Evolutionary conservation across 148 eudicot species (phyloP), one percentile per base, ranked within the genome.

Genomic region (Nepenthes gracilis): DNA sequence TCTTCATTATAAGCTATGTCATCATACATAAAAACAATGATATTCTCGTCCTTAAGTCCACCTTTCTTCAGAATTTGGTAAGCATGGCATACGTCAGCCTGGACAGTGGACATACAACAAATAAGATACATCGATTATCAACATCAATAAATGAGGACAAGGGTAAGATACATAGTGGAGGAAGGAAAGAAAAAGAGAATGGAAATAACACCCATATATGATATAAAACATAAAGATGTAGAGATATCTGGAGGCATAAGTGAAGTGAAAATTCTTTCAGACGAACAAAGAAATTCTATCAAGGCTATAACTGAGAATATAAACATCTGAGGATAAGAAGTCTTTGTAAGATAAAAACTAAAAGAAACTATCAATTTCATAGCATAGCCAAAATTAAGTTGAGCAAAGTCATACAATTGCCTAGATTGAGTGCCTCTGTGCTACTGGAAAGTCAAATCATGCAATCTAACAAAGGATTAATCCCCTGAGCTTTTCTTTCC

Each of bases 71-170:
- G 57, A 48, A 83, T 56, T 72, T 83, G 87, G 59, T 83, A 83
- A 2, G 87, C 87, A 68, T 83, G 87, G 36, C 87, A 83, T 2
- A 80, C 69, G 68, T 83, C 84, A 23, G 87, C 77, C 87, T 83
- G 72, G 1, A 58, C 32, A 54, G 1, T 34, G n/a, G 2, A 1
- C 36, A 36, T 35, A 7, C 13, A 13, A 1, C 8, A 47, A 0
- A 54, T 1, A 11, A 5, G 15, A 49, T 5, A 49, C 53, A 2
- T 2, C 1, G 12, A 49, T 40, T 8, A 68, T 54, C 45, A 47
- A 6, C 4, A 54, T 66, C 37, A 36, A 54, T 5, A 14, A 33
- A 33, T 36, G 32, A n/a, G n/a, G 5, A 48, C 5, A 11, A 43
- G 3, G 36, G 33, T 13, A 60, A 60, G 9, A 9, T 47, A 9